phyloP scores from a whole-genome alignment of 2,329 filamentous ascomycete species.

The Trichoderma pleuroti region DNA sequence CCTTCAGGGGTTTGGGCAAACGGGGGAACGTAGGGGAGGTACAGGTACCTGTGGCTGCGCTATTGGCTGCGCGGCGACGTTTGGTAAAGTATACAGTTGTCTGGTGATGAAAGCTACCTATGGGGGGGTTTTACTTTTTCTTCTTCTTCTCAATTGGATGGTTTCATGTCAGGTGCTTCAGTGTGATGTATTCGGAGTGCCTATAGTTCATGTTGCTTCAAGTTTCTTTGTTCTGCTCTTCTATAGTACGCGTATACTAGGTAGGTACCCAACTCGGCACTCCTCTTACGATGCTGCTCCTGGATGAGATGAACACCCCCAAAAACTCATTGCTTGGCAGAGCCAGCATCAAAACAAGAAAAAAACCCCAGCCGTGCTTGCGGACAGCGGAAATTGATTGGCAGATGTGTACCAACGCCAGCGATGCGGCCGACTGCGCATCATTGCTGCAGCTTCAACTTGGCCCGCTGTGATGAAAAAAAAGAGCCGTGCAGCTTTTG shows the following conservation, averaged over 20 bases:
- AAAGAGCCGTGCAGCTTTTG: neutral
- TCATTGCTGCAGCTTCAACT: neutral
- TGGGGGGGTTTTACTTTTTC: neutral
- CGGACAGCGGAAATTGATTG: conserved; percentile 7
- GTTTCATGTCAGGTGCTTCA: neutral
- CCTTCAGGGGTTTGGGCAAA: neutral
- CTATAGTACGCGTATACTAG: neutral
- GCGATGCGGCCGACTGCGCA: neutral
- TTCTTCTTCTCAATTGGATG: neutral
- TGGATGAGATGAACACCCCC: neutral
- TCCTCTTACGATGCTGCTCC: neutral
- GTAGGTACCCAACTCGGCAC: neutral
- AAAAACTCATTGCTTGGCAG: neutral
- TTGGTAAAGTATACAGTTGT: neutral
- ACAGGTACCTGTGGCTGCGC: neutral
- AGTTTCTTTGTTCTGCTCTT: neutral
- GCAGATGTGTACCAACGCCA: neutral
- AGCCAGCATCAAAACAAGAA: neutral
- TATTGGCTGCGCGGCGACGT: neutral
- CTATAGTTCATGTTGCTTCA: too few species aligned
- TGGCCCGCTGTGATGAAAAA: neutral
- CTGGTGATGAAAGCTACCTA: neutral
- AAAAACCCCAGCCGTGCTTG: neutral
- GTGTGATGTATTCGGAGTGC: neutral
- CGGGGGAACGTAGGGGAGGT: neutral